phyloP scores from a whole-genome alignment of 495 filamentous ascomycete genomes.

The Glarea lozoyensis region DNA sequence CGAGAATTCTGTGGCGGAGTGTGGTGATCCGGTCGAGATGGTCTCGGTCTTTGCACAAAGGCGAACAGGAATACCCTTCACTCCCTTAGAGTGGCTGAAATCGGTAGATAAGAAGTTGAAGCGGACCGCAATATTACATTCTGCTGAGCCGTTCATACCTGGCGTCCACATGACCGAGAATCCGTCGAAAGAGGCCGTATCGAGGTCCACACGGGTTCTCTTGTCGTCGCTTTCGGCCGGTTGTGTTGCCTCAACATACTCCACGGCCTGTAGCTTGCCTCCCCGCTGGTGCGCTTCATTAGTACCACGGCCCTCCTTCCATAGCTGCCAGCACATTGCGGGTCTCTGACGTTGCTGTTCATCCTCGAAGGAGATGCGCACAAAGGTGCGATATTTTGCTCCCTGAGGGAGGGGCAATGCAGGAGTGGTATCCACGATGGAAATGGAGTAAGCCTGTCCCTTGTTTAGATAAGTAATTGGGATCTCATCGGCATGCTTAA shows the following conservation, averaged over 20 bases:
- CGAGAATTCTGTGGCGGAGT: constrained; percentile 29
- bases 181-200: constrained; percentile 79
- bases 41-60: constrained; percentile 85
- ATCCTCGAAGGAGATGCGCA: constrained; percentile 92
- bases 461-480: constrained; percentile 97
- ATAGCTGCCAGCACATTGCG: constrained; percentile 82
- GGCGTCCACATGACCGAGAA: constrained; percentile 87
- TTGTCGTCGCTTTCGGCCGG: constrained; percentile 60
- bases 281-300: constrained; percentile 85
- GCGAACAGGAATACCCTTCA: constrained; percentile 90
- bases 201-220: constrained; percentile 66
- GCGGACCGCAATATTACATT: constrained; percentile 77
- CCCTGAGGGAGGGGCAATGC: constrained; percentile 33
- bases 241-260: constrained; percentile 77
- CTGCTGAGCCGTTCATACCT: constrained; percentile 46
- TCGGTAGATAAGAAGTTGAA: constrained; percentile 99
- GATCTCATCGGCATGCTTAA: constrained; percentile 76
- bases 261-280: constrained; percentile 82
- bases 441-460: constrained; percentile 80
- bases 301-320: constrained; percentile 87
- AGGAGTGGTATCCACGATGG: constrained; percentile 61
- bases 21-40: constrained; percentile 33
- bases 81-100: constrained; percentile 96
- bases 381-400: constrained; percentile 69
- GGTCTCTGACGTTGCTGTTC: constrained; percentile 79